A percentile compares a stretch with the other conserved stretches of the same genome.
Evolutionary conservation across 2,329 filamentous ascomycete species (phyloP).

Genomic region (Colletotrichum tropicale): DNA sequence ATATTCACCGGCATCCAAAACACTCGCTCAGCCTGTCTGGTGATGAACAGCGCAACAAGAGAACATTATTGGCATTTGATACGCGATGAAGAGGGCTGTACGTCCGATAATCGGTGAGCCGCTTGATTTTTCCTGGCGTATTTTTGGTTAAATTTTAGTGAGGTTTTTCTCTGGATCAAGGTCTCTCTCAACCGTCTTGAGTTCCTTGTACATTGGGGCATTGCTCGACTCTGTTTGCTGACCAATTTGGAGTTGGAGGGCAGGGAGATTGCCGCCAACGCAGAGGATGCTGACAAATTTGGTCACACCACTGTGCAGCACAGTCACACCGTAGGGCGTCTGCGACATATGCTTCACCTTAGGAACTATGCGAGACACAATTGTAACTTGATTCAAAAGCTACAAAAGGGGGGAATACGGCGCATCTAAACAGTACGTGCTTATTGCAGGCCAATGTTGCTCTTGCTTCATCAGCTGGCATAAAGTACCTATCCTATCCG

Average conservation of each 20-base stretch:
- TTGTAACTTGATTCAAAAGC: neutral
- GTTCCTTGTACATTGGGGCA: neutral
- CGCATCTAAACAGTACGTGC: neutral
- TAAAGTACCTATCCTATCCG: neutral
- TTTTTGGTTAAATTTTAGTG: neutral
- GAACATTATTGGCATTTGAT: neutral
- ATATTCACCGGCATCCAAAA: neutral
- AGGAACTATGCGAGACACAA: neutral
- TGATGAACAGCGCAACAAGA: neutral
- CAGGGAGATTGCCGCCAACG: neutral
- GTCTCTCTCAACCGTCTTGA: neutral
- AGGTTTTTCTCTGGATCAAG: neutral
- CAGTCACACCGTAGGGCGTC: neutral
- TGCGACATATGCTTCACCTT: neutral
- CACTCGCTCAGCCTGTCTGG: neutral
- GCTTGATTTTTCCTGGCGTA: neutral
- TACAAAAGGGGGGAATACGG: fast-evolving
- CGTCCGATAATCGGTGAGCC: neutral
- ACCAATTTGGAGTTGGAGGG: neutral
- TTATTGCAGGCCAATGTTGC: neutral
- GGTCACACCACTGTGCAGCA: neutral
- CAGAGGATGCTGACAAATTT: neutral
- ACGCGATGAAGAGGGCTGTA: neutral
- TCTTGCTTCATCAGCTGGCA: neutral
- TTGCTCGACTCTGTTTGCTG: neutral